These are phyloP conservation scores for Aspergillus sp. DNA, from an alignment of 2,329 filamentous ascomycete genomes.

Conservation along the genomic window DNA sequence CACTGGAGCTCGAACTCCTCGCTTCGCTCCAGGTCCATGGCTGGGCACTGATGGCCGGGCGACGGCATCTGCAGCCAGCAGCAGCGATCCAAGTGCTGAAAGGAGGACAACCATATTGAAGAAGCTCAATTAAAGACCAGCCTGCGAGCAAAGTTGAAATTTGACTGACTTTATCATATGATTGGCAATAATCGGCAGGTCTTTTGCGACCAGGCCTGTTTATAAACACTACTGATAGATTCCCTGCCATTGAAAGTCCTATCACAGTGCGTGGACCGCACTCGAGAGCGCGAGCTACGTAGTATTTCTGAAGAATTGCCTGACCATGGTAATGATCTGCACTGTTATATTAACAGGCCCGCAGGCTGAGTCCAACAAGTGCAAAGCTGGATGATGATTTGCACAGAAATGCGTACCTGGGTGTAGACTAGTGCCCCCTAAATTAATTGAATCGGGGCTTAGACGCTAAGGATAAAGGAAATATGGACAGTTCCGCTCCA, in stretches of 20 bases:
- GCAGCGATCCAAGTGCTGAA: neutral
- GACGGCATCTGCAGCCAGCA: neutral
- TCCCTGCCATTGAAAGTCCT: neutral
- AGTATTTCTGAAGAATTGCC: neutral
- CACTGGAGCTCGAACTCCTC: neutral
- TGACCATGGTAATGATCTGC: neutral
- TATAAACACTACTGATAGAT: neutral
- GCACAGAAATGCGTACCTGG: neutral
- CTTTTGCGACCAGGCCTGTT: neutral
- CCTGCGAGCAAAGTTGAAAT: neutral
- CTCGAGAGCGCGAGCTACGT: neutral
- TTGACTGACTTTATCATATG: neutral
- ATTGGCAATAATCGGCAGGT: neutral
- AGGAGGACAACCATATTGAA: conserved; percentile 1
- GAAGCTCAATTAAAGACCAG: neutral
- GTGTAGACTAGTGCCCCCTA: no score
- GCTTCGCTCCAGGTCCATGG: neutral
- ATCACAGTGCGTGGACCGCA: neutral
- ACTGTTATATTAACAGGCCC: neutral
- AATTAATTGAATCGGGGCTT: no score
- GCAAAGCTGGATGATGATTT: neutral
- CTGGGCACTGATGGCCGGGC: neutral
- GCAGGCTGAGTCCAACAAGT: neutral
- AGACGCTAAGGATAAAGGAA: neutral
- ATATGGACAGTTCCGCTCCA: neutral